These are phyloP conservation scores for Picea sitchensis DNA, from an alignment of 75 land plant genomes.

Conservation along the genomic window DNA sequence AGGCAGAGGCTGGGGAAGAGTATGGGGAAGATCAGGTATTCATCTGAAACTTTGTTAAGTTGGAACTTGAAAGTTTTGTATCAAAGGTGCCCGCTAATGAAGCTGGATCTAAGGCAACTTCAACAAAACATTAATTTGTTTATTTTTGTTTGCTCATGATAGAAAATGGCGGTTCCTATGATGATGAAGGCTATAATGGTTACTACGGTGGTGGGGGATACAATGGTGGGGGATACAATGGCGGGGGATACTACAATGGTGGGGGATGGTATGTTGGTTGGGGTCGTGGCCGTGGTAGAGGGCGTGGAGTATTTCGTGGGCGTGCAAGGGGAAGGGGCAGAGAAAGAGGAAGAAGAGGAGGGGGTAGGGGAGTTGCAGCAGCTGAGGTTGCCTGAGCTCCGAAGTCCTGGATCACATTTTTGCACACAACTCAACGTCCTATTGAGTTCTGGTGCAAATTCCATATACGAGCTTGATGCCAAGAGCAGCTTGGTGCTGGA, in stretches of 20 bases:
- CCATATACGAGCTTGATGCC: too few species aligned
- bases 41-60: neutral
- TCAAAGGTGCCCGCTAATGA: neutral
- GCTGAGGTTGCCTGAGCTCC: neutral
- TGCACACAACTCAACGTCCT: too few species aligned
- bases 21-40: slow-evolving; percentile 3
- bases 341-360: slow-evolving; percentile 6
- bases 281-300: slow-evolving; percentile 13
- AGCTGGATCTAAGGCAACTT: neutral
- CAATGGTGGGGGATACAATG: neutral
- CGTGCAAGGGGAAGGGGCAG: slow-evolving; percentile 4
- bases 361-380: slow-evolving; percentile 2
- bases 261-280: slow-evolving; percentile 15
- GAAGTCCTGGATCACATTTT: too few species aligned
- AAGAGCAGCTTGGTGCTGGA: too few species aligned
- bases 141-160: neutral
- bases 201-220: neutral
- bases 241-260: neutral
- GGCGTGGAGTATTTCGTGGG: slow-evolving; percentile 9
- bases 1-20: slow-evolving; percentile 8
- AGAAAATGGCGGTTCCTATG: slow-evolving; percentile 11
- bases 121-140: neutral
- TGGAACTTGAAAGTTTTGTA: neutral
- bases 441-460: too few species aligned
- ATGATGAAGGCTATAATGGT: slow-evolving; percentile 1